phyloP scores from a whole-genome alignment of 192 early-diverging fungal species.

The Mortierella antarctica region DNA sequence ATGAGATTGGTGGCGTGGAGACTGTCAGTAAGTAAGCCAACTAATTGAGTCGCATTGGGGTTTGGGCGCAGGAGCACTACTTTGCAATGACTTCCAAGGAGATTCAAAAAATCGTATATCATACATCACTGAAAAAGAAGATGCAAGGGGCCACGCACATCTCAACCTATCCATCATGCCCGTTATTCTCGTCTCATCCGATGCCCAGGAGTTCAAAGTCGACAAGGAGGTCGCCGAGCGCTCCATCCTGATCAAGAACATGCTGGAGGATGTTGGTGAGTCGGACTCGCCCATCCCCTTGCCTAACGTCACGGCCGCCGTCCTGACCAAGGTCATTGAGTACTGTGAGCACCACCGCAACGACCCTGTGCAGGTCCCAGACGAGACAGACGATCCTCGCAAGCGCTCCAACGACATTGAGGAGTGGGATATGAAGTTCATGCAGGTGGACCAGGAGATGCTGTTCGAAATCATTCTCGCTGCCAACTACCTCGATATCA shows the following conservation, averaged over 20 bases:
- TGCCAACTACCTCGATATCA: conserved; percentile 88
- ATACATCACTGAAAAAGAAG: too few species aligned
- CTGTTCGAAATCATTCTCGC: conserved; percentile 88
- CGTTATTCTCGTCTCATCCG: conserved; percentile 73
- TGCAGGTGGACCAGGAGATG: conserved; percentile 83
- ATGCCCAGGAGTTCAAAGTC: conserved; percentile 70
- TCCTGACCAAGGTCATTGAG: conserved; percentile 87
- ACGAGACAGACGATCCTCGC: conserved; percentile 64
- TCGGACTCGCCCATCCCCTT: conserved; percentile 77
- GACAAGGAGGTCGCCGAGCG: conserved; percentile 75
- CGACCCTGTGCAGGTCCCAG: conserved; percentile 69
- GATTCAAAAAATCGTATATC: too few species aligned
- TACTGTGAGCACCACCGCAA: conserved; percentile 84
- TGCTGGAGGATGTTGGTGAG: conserved; percentile 82
- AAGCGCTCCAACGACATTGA: conserved; percentile 79
- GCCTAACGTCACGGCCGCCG: conserved; percentile 77
- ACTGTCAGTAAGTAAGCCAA: too few species aligned
- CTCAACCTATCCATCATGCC: conserved; percentile 12
- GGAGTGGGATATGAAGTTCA: conserved; percentile 84
- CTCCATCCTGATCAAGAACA: conserved; percentile 82
- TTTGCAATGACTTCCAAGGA: too few species aligned
- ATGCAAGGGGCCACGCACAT: too few species aligned
- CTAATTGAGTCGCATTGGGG: too few species aligned
- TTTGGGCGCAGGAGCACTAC: too few species aligned
- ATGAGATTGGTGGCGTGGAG: too few species aligned